Conservation (phyloP, 805 yeast genomes). For the Candida easanensis region DNA sequence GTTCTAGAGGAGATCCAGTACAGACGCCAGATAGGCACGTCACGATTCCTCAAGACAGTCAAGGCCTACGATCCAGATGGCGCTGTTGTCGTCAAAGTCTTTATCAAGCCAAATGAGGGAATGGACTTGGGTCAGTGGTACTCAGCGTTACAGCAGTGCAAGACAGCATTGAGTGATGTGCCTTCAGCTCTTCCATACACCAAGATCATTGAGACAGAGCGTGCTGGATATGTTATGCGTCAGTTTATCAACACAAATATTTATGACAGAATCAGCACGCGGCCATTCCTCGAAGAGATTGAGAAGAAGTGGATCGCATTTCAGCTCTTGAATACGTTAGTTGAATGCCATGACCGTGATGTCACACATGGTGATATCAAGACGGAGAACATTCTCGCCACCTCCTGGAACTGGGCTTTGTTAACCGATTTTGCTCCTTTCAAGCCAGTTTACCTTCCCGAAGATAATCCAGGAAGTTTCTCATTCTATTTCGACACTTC, state of each 20-base stretch:
- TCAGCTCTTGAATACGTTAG: conserved; percentile 67
- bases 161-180: conserved; percentile 41
- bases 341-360: conserved; percentile 57
- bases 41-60: conserved; percentile 83
- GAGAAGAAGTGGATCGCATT: conserved; percentile 85
- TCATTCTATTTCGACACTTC: conserved; percentile 92
- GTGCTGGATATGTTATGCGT: conserved; percentile 88
- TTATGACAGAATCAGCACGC: conserved; percentile 81
- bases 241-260: conserved; percentile 76
- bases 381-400: conserved; percentile 81
- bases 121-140: conserved; percentile 24
- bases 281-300: conserved; percentile 80
- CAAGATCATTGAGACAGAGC: conserved; percentile 76
- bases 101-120: conserved; percentile 65
- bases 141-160: conserved; percentile 31
- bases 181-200: conserved; percentile 71
- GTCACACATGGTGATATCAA: conserved; percentile 90
- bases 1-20: conserved; percentile 75
- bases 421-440: conserved; percentile 80
- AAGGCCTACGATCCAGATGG: conserved; percentile 76
- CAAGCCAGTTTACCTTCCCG: conserved; percentile 85
- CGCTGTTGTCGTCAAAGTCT: conserved; percentile 70
- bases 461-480: conserved; percentile 89
- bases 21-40: conserved; percentile 69
- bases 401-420: conserved; percentile 85